Percentiles rank a stretch among this genome's conserved stretches.
Evolutionary conservation across 1,284 basidiomycete species (phyloP).

Genomic region (Gymnopus androsaceus): DNA sequence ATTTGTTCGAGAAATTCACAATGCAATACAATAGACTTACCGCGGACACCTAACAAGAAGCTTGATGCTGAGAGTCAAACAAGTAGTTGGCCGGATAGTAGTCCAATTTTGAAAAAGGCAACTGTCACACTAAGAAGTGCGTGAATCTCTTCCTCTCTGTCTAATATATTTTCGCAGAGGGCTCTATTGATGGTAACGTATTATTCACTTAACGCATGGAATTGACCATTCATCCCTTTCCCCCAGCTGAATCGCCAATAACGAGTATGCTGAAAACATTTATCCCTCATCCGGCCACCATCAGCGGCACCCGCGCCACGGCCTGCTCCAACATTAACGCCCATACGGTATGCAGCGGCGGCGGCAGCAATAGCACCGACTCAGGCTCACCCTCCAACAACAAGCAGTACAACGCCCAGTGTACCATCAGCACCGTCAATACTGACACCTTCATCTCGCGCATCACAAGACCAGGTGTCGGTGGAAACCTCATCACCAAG

Average conservation of each 20-base stretch:
- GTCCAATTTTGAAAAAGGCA: conserved; percentile 79
- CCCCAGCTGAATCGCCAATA: conserved; percentile 79
- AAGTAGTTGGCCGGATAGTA: conserved; percentile 72
- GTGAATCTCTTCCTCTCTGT: conserved; percentile 35
- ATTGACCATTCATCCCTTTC: neutral
- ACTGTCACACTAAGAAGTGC: conserved; percentile 65
- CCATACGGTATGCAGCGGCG: no score
- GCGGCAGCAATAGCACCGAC: conserved; percentile 55
- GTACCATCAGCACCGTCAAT: conserved; percentile 39
- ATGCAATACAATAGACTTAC: conserved; percentile 47
- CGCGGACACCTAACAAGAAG: conserved; percentile 68
- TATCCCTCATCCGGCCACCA: conserved; percentile 41
- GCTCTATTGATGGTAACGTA: conserved; percentile 45
- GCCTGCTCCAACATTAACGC: no score
- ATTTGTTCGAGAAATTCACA: neutral
- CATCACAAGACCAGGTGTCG: conserved; percentile 51
- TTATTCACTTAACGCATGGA: neutral
- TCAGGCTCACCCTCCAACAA: conserved; percentile 27
- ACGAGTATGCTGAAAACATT: conserved; percentile 76
- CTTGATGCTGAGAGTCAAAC: conserved; percentile 74
- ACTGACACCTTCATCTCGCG: conserved; percentile 39
- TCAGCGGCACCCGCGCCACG: no score
- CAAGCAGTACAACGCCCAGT: conserved; percentile 37
- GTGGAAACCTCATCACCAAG: conserved; percentile 69
- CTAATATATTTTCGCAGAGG: conserved; percentile 41